Percentiles rank a stretch among this genome's conserved stretches.
These are phyloP conservation scores for Domatiomyces catenatus DNA, from an alignment of 2,329 filamentous ascomycete genomes.

Conservation along the genomic window DNA sequence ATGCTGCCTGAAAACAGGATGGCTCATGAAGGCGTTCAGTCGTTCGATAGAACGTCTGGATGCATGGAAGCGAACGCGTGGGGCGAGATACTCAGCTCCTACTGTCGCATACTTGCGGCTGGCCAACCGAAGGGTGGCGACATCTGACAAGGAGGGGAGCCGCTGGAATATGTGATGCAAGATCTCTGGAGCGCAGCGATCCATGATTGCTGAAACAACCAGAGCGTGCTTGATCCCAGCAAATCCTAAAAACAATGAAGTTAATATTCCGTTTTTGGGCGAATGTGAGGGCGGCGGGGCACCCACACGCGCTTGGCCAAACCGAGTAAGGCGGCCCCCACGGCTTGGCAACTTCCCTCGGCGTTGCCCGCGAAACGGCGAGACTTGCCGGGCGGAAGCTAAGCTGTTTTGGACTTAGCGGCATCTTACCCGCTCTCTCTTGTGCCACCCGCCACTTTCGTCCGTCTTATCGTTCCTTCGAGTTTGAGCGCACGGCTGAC, in stretches of 20 bases:
- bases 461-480: background rate
- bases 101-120: slow-evolving; percentile 10
- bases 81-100: slow-evolving; percentile 14
- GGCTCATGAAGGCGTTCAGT: slow-evolving; percentile 9
- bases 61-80: slow-evolving; percentile 13
- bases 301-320: background rate
- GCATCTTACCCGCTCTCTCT: background rate
- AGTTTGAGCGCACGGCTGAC: background rate
- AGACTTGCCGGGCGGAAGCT: background rate
- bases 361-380: background rate
- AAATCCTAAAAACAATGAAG: background rate
- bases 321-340: background rate
- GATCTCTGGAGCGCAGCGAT: slow-evolving; percentile 13
- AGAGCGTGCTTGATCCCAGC: background rate
- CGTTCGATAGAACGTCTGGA: slow-evolving; percentile 13
- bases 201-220: slow-evolving; percentile 3
- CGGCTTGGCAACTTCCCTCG: background rate
- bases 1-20: slow-evolving; percentile 11
- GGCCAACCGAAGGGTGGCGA: slow-evolving; percentile 8
- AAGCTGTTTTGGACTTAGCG: background rate
- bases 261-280: background rate
- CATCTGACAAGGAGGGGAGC: slow-evolving; percentile 8
- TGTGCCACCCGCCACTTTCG: background rate
- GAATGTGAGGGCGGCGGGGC: background rate
- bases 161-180: slow-evolving; percentile 11